Evolutionary conservation across 108 stramenopile species (phyloP), one percentile per base, ranked within the genome.

Genomic region (Cylindrotheca fusiformis): DNA sequence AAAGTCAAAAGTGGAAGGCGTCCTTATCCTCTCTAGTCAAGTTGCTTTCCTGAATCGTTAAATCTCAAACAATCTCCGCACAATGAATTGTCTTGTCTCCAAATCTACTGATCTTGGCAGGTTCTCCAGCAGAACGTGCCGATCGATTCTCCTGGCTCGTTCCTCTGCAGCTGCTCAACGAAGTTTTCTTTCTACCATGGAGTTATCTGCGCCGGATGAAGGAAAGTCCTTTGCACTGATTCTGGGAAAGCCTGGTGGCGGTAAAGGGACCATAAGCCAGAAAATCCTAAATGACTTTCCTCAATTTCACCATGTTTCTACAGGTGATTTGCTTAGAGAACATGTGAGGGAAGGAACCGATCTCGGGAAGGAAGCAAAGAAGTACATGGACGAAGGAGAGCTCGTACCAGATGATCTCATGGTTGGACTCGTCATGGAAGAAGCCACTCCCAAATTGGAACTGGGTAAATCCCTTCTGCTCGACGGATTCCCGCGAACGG

Each of bases 401-500:
- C 78, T 98, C 18, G 95, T 98, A 21, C 95, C 97, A 1, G 97
- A 97, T 70, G 57, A 85, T 1, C 61, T 98, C 6, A 96, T 98
- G 81, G 82, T 97, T 63, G 72, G 85, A 56, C 82, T 98, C 51
- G 87, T 98, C 6, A 67, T 94, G 77, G 77, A 80, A 22, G 90
- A 95, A 62, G 79, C 91, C 20, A 67, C 81, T 18, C 71, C 78
- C 14, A 64, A 72, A 23, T 44, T 81, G 19, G 72, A 93, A 50
- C 69, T 65, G 26, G 86, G 86, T 2, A 71, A 78, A 62, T 84
- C 84, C 12, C 65, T 97, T 6, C 78, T 98, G 25, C 71, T 98
- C 51, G 97, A 98, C 72, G 97, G 97, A 25, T 98, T 98, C 74
- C 97, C 97, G 12, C 76, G 97, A 31, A 96, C 94, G 12, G 65